phyloP scores from a whole-genome alignment of 192 early-diverging fungal species.

The Rhizoclosmatium sp. region DNA sequence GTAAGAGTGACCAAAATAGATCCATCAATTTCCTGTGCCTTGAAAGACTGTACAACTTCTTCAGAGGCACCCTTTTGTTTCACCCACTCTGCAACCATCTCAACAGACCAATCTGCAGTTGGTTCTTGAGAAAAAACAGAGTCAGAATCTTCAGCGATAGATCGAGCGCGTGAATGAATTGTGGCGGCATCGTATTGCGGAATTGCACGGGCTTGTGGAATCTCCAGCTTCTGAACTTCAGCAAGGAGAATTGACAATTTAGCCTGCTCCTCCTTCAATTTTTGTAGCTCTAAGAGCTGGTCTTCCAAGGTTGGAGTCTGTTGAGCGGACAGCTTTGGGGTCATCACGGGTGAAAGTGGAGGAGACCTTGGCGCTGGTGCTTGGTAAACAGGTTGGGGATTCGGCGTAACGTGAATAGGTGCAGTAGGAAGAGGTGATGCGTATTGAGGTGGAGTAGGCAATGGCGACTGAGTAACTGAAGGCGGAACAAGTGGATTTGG shows the following conservation, averaged over 20 bases:
- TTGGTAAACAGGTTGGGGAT: too few relatives aligned
- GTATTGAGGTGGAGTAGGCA: too few relatives aligned
- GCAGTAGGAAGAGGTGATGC: too few relatives aligned
- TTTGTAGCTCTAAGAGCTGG: not conserved
- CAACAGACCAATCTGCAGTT: not conserved
- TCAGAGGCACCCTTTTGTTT: not conserved
- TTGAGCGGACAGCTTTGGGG: too few relatives aligned
- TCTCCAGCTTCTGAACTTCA: not conserved
- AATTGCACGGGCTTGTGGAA: too few relatives aligned
- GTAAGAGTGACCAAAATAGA: not conserved
- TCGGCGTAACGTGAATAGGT: too few relatives aligned
- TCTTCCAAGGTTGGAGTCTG: not conserved
- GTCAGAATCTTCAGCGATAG: not conserved
- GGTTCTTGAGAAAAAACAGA: not conserved
- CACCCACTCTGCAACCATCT: not conserved
- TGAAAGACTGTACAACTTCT: not conserved
- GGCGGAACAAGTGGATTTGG: too few relatives aligned
- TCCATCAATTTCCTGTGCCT: conserved; percentile 5
- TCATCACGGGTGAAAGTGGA: too few relatives aligned
- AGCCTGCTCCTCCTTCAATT: not conserved
- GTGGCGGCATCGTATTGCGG: too few relatives aligned
- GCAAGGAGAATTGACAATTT: conserved; percentile 1
- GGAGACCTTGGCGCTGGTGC: too few relatives aligned
- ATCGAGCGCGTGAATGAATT: not conserved
- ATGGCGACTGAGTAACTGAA: too few relatives aligned